Percentiles rank a stretch among this genome's conserved stretches.
These are phyloP conservation scores for Xylaria curta DNA, from an alignment of 495 filamentous ascomycete species.

Conservation along the genomic window DNA sequence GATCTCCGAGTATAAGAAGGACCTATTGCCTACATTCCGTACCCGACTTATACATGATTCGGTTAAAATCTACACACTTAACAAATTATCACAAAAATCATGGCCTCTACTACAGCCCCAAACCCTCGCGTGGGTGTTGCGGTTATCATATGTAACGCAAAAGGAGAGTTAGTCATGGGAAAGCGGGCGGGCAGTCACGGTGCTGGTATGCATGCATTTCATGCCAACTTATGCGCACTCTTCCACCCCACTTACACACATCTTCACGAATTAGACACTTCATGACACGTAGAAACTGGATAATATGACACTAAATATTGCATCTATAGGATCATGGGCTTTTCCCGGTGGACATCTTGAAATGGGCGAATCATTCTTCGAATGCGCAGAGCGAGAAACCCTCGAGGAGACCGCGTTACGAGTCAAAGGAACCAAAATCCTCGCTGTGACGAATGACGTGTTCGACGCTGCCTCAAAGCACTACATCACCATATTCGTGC, in stretches of 20 bases:
- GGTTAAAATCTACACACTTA: neutral
- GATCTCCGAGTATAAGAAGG: neutral
- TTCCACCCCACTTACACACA: neutral
- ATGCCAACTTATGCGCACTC: neutral
- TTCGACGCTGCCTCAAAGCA: slow-evolving; percentile 61
- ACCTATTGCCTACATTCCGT: neutral
- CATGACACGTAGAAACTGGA: neutral
- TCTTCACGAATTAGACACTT: neutral
- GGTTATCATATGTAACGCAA: slow-evolving; percentile 42
- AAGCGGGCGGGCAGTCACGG: slow-evolving; percentile 50
- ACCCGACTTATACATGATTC: neutral
- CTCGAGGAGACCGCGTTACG: slow-evolving; percentile 70
- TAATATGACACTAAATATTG: neutral
- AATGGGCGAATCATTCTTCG: slow-evolving; percentile 62
- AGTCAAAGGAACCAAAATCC: slow-evolving; percentile 52
- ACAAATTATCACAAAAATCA: slow-evolving; percentile 14
- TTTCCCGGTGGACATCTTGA: slow-evolving; percentile 76
- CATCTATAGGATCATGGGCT: slow-evolving; percentile 59
- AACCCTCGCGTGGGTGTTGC: slow-evolving; percentile 50
- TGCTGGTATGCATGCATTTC: slow-evolving; percentile 36
- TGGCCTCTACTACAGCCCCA: slow-evolving; percentile 8
- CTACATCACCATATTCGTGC: slow-evolving; percentile 71
- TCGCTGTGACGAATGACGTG: slow-evolving; percentile 67
- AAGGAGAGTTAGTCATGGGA: slow-evolving; percentile 48
- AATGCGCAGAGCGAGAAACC: slow-evolving; percentile 67